These are phyloP conservation scores for Phragmites australis DNA, from an alignment of 176 grass and related monocot genomes.

Conservation along the genomic window DNA sequence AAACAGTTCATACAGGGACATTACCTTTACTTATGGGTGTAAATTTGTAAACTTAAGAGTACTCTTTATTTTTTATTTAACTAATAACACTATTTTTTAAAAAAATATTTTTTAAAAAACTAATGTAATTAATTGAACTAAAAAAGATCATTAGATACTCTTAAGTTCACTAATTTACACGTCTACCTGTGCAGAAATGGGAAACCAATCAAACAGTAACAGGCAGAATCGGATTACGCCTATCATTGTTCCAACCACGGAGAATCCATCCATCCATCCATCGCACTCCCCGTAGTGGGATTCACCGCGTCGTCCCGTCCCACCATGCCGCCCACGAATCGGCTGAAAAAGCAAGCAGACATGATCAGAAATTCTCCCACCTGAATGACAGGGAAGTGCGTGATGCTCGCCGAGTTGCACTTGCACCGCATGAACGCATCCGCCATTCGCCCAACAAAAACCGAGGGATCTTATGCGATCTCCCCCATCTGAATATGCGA, in stretches of 20 bases:
- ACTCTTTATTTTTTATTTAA: too few relatives aligned
- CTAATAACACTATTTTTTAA: too few relatives aligned
- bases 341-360: not conserved
- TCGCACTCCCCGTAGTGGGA: slow-evolving; percentile 30
- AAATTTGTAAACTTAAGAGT: too few relatives aligned
- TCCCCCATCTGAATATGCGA: not conserved
- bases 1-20: too few relatives aligned
- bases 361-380: slow-evolving; percentile 44
- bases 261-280: not conserved
- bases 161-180: too few relatives aligned
- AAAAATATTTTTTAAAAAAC: too few relatives aligned
- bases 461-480: not conserved
- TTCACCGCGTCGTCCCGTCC: not conserved
- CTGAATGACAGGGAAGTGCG: slow-evolving; percentile 7
- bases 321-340: slow-evolving; percentile 18
- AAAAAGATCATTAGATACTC: too few relatives aligned
- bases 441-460: not conserved
- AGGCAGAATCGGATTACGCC: not conserved
- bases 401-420: not conserved
- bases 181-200: too few relatives aligned
- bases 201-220: too few relatives aligned
- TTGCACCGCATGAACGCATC: not conserved
- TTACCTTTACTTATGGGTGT: too few relatives aligned
- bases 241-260: not conserved
- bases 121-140: too few relatives aligned